Percentiles rank a stretch among this genome's conserved stretches.
These are phyloP conservation scores for Eucalyptus albens DNA, from an alignment of 345 rosid species.

Conservation along the genomic window DNA sequence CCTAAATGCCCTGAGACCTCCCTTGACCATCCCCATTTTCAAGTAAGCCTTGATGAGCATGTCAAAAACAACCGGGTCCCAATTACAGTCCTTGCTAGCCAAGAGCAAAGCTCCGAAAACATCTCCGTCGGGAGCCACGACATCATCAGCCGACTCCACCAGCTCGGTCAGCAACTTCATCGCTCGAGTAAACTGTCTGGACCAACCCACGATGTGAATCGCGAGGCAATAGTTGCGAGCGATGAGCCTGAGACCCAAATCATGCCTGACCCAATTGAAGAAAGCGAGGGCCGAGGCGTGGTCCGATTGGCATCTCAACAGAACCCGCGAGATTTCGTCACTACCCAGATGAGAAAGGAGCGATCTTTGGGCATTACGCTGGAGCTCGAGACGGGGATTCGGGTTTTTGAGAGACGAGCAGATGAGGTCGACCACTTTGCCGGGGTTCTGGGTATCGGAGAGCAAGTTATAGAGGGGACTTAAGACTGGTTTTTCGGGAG, in stretches of 20 bases:
- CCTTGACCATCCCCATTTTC: conserved; percentile 32
- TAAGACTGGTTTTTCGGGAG: not conserved
- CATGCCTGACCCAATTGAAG: conserved; percentile 52
- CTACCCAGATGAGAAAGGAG: conserved; percentile 38
- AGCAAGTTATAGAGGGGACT: conserved; percentile 50
- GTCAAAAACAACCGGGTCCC: conserved; percentile 61
- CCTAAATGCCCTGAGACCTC: conserved; percentile 26
- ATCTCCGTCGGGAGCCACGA: conserved; percentile 1
- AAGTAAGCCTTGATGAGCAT: conserved; percentile 53
- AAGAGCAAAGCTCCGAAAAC: conserved; percentile 30
- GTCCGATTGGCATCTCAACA: conserved; percentile 64
- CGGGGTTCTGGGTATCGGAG: conserved; percentile 53
- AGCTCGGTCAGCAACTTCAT: conserved; percentile 40
- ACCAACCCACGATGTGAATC: conserved; percentile 51
- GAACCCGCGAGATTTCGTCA: conserved; percentile 47
- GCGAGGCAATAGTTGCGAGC: conserved; percentile 35
- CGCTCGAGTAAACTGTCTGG: conserved; percentile 28
- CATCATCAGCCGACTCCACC: conserved; percentile 6
- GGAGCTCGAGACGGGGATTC: conserved; percentile 3
- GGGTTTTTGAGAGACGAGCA: conserved; percentile 33
- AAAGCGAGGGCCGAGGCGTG: conserved; percentile 32
- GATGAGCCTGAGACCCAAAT: conserved; percentile 28
- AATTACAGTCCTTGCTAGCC: conserved; percentile 44
- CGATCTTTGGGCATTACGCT: conserved; percentile 3
- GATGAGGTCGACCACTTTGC: conserved; percentile 41